Evolutionary conservation across 179 eudicot species (phyloP).

Genomic region (Pouteria campechiana): DNA sequence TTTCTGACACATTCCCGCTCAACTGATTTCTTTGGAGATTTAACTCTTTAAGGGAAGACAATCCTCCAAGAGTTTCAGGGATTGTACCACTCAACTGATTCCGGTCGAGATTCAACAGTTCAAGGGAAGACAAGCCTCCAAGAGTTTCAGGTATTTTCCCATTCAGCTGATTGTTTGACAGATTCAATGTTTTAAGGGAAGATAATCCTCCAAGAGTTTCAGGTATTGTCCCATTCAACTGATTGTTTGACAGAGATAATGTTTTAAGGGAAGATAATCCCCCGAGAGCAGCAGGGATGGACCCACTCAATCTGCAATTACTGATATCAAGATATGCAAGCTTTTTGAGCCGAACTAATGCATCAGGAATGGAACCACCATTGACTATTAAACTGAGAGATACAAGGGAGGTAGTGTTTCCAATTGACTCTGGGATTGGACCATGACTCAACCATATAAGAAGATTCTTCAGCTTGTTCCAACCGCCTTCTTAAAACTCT

Average conservation of each 20-base stretch:
- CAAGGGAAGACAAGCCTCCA: conserved; percentile 5
- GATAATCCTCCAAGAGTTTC: conserved; percentile 5
- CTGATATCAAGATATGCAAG: too few species aligned
- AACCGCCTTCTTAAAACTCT: too few species aligned
- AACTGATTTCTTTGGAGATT: background rate
- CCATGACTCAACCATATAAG: too few species aligned
- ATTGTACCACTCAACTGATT: conserved; percentile 13
- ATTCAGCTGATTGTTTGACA: conserved; percentile 6
- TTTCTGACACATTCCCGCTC: background rate
- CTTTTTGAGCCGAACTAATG: too few species aligned
- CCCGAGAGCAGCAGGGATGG: conserved; percentile 4
- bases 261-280: background rate
- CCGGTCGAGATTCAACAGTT: background rate
- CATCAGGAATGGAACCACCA: too few species aligned
- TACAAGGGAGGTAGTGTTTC: too few species aligned
- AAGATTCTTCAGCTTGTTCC: too few species aligned
- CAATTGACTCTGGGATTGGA: too few species aligned
- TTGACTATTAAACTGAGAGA: too few species aligned
- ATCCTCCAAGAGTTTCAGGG: conserved; percentile 3
- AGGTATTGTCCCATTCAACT: conserved; percentile 10
- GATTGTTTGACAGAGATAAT: background rate
- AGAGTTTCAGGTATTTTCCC: conserved; percentile 7
- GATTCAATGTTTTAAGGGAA: background rate
- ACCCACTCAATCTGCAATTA: conserved; percentile 14
- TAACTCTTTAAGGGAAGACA: background rate